Evolutionary conservation across 768 basidiomycete species (phyloP).

Genomic region (Phallus indusiatus): DNA sequence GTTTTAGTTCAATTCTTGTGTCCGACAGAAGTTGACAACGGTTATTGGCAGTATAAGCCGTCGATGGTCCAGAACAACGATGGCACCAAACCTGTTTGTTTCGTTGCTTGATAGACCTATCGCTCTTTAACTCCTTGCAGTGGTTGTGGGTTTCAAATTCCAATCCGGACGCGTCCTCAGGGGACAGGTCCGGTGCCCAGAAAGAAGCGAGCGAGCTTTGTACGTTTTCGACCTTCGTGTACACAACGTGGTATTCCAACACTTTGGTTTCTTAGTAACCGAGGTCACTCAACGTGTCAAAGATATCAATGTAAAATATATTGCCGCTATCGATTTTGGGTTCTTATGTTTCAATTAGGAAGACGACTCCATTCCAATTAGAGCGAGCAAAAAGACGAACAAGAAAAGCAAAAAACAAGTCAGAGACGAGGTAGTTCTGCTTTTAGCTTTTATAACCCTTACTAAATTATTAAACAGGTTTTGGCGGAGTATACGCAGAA

Average conservation of each 20-base stretch:
- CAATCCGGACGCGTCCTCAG: not conserved
- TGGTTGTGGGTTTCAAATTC: constrained; percentile 56
- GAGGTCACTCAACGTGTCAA: constrained; percentile 49
- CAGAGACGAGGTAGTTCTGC: constrained; percentile 48
- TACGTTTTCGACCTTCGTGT: constrained; percentile 21
- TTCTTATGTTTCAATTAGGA: constrained; percentile 30
- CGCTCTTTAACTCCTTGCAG: constrained; percentile 24
- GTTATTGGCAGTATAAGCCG: constrained; percentile 51
- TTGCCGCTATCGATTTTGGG: not conserved
- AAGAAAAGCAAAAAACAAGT: constrained; percentile 67
- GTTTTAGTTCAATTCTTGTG: constrained; percentile 21
- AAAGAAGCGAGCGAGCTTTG: constrained; percentile 37
- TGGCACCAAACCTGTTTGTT: constrained; percentile 59
- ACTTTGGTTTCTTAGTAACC: constrained; percentile 33
- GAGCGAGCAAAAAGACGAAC: constrained; percentile 64
- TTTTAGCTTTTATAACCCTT: not conserved
- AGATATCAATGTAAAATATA: constrained; percentile 41
- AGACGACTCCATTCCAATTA: constrained; percentile 53
- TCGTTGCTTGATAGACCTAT: not conserved
- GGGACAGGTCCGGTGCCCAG: constrained; percentile 23
- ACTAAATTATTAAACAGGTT: constrained; percentile 28
- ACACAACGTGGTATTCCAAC: not conserved
- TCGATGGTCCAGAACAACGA: constrained; percentile 67
- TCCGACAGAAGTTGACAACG: not conserved
- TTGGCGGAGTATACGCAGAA: constrained; percentile 50